Evolutionary conservation across 2,329 filamentous ascomycete species (phyloP), one percentile per base, ranked within the genome.

Genomic region (Aureobasidium sp.): DNA sequence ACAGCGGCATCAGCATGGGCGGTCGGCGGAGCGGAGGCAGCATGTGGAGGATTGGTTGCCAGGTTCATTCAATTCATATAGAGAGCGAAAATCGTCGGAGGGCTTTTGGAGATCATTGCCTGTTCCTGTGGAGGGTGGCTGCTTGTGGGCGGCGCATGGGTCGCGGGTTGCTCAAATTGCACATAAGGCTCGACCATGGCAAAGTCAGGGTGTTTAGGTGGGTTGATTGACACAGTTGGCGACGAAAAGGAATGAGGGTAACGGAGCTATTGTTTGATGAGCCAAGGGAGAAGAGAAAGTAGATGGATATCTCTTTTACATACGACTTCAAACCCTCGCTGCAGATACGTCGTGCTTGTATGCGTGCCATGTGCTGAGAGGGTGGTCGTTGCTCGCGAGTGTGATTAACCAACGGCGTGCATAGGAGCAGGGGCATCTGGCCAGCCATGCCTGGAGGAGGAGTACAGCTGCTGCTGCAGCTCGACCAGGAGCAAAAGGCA

Each of bases 391-490:
- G 53, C 20, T 36, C 17, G 41, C 11, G 20, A 36, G 48, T 22
- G 52, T 42, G 27, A 27, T 20, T 31, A 9, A 47, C 22, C 27
- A 60, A 60, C 57, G 57, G 55, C 41, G 41, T 47, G 29, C 25
- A 31, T 29, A 56, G 52, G 37, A 44, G 52, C 22, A 59, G 55
- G 55, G 42, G 55, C n/a, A 44, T 20, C 12, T 25, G 41, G n/a
- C 14, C n/a, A 34, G 34, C 34, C 34, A 60, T 60, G 57, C 20
- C 57, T 17, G 57, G 45, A 41, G 57, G 57, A 60, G 57, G 57
- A 34, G 36, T 60, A 5, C 44, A 51, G 9, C 20, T 60, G 45
- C 34, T 60, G 17, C 36, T 60, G 57, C 42, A 48, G 44, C 55
- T 45, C 31, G 42, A 47, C 11, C 41, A 59, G 29, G 55, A 59